Evolutionary conservation across 306 rosid species (phyloP).

Genomic region (Cyamopsis tetragonoloba): DNA sequence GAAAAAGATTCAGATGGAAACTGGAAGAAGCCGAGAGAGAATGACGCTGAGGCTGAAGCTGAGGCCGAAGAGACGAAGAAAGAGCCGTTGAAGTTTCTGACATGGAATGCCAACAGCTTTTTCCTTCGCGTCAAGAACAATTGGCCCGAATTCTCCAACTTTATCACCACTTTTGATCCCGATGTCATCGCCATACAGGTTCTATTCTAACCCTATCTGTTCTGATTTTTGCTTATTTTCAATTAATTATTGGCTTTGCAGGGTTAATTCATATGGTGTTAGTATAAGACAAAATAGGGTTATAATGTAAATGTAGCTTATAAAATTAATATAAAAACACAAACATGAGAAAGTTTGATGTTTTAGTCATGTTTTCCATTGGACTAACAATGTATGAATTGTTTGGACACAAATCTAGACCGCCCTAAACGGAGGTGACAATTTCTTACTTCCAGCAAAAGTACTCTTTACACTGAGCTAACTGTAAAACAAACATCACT

Average conservation of each 20-base stretch:
- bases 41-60: not conserved
- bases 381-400: no score
- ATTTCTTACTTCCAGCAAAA: no score
- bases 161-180: constrained; percentile 65
- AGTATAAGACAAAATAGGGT: no score
- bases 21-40: constrained; percentile 54
- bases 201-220: no score
- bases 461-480: no score
- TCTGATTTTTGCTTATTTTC: not conserved
- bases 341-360: no score
- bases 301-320: no score
- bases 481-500: no score
- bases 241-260: not conserved
- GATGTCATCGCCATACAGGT: constrained; percentile 89
- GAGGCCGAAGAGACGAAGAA: constrained; percentile 35
- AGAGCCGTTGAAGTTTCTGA: constrained; percentile 76
- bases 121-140: constrained; percentile 80
- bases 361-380: no score
- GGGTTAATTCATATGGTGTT: not conserved
- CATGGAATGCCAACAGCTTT: constrained; percentile 98
- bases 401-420: no score
- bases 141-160: constrained; percentile 61
- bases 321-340: no score
- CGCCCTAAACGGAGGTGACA: no score
- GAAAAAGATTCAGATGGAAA: constrained; percentile 61